Evolutionary conservation across 768 basidiomycete species (phyloP).

Genomic region (Melanogaster broomeanus): DNA sequence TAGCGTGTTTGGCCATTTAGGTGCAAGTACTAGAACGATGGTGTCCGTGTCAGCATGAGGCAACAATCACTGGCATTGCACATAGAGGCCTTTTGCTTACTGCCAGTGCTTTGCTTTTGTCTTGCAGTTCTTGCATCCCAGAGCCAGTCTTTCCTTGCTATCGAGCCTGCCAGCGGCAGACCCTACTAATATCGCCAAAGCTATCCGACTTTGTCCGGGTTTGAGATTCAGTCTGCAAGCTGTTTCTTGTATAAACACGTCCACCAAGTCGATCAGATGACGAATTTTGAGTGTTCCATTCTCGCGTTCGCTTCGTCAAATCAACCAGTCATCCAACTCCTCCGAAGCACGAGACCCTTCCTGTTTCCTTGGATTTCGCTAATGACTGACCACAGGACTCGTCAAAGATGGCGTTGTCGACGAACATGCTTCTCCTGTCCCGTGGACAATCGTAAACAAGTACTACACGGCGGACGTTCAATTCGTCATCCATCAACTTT

Average conservation of each 20-base stretch:
- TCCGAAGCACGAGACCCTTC: constrained; percentile 22
- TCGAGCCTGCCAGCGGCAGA: too few relatives aligned
- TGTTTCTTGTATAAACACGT: background rate
- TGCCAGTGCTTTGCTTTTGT: too few relatives aligned
- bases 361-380: constrained; percentile 10
- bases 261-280: background rate
- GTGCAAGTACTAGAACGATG: too few relatives aligned
- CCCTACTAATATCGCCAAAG: too few relatives aligned
- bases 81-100: too few relatives aligned
- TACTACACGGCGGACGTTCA: constrained; percentile 81
- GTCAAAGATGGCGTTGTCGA: constrained; percentile 16
- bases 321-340: constrained; percentile 16
- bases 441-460: constrained; percentile 78
- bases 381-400: constrained; percentile 23
- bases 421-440: constrained; percentile 35
- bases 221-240: constrained; percentile 26
- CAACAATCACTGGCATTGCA: too few relatives aligned
- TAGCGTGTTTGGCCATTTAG: too few relatives aligned
- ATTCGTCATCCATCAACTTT: constrained; percentile 55
- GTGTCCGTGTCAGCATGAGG: too few relatives aligned
- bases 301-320: constrained; percentile 26
- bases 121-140: too few relatives aligned
- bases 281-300: constrained; percentile 25
- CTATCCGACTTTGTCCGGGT: too few relatives aligned
- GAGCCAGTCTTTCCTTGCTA: too few relatives aligned